Conservation (phyloP, 78 protist species). For the Polysphondylium violaceum region DNA sequence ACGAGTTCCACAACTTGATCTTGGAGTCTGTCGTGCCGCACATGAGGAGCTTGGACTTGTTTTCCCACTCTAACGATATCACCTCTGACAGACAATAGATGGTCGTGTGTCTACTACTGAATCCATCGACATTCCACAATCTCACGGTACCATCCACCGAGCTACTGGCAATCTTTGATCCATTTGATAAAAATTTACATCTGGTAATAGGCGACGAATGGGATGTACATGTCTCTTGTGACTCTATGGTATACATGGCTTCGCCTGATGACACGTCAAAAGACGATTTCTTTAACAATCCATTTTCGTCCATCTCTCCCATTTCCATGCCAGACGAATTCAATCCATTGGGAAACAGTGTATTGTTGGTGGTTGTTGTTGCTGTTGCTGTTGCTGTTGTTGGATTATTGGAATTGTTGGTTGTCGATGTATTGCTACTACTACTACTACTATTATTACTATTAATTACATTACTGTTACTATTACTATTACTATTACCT, state of each 20-base stretch:
- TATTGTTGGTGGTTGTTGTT: neutral
- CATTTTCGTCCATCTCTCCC: slow-evolving; percentile 66
- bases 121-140: slow-evolving; percentile 68
- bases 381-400: neutral
- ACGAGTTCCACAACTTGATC: slow-evolving; percentile 63
- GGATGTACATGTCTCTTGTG: slow-evolving; percentile 60
- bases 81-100: slow-evolving; percentile 75
- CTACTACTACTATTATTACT: neutral
- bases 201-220: slow-evolving; percentile 62
- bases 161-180: slow-evolving; percentile 63
- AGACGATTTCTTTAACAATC: too few relatives aligned
- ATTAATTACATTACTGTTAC: neutral
- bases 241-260: slow-evolving; percentile 29
- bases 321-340: slow-evolving; percentile 67
- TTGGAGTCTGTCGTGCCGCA: slow-evolving; percentile 79
- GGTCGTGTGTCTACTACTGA: slow-evolving; percentile 42
- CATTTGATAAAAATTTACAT: slow-evolving; percentile 66
- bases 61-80: slow-evolving; percentile 68
- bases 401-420: too few relatives aligned
- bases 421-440: neutral
- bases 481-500: neutral
- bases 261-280: slow-evolving; percentile 1
- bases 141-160: slow-evolving; percentile 73
- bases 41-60: slow-evolving; percentile 11
- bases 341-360: too few relatives aligned